phyloP scores from a whole-genome alignment of 805 yeast species.

The Geotrichum ghanense region DNA sequence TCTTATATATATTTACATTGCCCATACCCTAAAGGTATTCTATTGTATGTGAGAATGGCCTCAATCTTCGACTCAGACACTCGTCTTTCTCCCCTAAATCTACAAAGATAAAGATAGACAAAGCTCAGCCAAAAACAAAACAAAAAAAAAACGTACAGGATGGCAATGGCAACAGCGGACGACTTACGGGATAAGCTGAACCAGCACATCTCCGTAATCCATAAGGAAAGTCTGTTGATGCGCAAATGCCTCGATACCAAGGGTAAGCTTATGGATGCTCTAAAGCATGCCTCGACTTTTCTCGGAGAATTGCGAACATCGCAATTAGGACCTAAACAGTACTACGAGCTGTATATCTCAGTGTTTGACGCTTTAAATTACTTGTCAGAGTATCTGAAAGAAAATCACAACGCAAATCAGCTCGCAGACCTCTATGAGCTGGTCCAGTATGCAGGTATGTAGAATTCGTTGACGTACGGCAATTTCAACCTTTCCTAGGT shows the following conservation, averaged over 20 bases:
- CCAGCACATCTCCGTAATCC: conserved; percentile 40
- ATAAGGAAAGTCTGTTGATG: conserved; percentile 66
- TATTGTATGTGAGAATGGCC: too few relatives aligned
- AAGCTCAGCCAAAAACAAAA: too few relatives aligned
- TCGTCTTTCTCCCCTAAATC: too few relatives aligned
- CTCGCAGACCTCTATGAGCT: conserved; percentile 85
- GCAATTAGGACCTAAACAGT: conserved; percentile 72
- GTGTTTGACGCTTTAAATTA: conserved; percentile 72
- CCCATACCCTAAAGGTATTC: too few relatives aligned
- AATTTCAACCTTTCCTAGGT: conserved; percentile 1
- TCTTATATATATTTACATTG: too few relatives aligned
- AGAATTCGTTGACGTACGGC: conserved; percentile 22
- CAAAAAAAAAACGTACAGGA: neutral
- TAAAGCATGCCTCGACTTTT: conserved; percentile 76
- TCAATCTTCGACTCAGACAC: too few relatives aligned
- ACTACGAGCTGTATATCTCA: conserved; percentile 80
- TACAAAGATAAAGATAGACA: too few relatives aligned
- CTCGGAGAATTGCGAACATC: conserved; percentile 73
- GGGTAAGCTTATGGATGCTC: conserved; percentile 70
- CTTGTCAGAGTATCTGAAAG: conserved; percentile 52
- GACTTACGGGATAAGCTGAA: conserved; percentile 24
- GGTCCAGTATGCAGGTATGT: conserved; percentile 64
- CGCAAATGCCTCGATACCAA: conserved; percentile 58
- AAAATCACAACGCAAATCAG: conserved; percentile 57
- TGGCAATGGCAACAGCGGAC: neutral